Evolutionary conservation across 441 rosid genomes (phyloP), one percentile per base, ranked within the genome.

Genomic region (Brassica balearica): DNA sequence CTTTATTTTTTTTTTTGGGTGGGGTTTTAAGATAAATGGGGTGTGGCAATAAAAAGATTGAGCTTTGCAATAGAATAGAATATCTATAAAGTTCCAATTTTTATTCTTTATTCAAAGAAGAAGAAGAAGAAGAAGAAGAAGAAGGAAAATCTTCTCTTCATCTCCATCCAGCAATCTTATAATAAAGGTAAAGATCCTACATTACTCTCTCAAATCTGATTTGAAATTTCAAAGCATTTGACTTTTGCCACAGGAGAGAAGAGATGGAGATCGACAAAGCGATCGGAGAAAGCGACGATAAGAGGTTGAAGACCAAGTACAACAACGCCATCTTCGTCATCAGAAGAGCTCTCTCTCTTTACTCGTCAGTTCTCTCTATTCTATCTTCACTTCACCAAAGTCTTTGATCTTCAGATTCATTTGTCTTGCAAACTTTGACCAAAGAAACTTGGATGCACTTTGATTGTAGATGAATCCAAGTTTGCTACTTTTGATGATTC

Each of bases 241-340:
- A 53, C 55, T 81, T 68, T 60, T 8, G 12, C 22, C 43, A 34
- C 32, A 43, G 85, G 38, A 53, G 76, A 70, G 63, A 68, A 74
- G 81, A 83, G 27, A 96, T 96, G 99, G 98, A 96, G 93, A 92
- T 96, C 82, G 96, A 92, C 69, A 85, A 84, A 82, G 97, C 98
- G 79, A 87, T 96, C 73, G 82, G 82, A 60, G 96, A 84, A 78
- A 88, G 98, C 63, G 98, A 90, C 60, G 99, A 96, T 72, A 84
- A 75, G 83, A 88, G 99, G 88, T 92, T 96, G 68, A 94, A 86
- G 89, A 96, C 97, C 38, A 96, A 96, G 87, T 94, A 91, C 81
- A 88, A 87, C 55, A 90, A 92, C 83, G 98, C 99, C 82, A 86
- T 96, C 86, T 86, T 83, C 87, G 97, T 92, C 78, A 96, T 96